Evolutionary conservation across 257 asterid species (phyloP).

Genomic region (Solanum habrochaites): DNA sequence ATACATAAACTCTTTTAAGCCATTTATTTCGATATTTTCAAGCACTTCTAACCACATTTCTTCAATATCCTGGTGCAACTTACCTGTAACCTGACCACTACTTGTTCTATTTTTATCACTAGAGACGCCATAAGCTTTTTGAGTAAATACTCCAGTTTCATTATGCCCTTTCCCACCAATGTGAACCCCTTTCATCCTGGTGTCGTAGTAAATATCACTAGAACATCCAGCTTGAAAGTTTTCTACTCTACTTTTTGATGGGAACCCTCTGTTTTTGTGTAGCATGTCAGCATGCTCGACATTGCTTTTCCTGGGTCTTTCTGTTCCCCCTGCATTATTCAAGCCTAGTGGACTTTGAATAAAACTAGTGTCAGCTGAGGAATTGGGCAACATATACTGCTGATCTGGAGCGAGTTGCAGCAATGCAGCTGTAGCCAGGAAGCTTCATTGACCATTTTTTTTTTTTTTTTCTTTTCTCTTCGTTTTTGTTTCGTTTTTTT

Average conservation of each 20-base stretch:
- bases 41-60: slow-evolving; percentile 82
- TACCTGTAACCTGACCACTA: slow-evolving; percentile 17
- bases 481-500: too few species aligned
- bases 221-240: slow-evolving; percentile 32
- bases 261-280: slow-evolving; percentile 8
- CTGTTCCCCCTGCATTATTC: slow-evolving; percentile 23
- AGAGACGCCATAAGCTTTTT: slow-evolving; percentile 8
- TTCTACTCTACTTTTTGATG: slow-evolving; percentile 7
- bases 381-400: slow-evolving; percentile 56
- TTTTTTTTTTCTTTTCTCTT: too few species aligned
- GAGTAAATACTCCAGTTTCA: slow-evolving; percentile 22
- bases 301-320: slow-evolving; percentile 31
- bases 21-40: slow-evolving; percentile 43
- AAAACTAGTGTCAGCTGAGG: slow-evolving; percentile 61
- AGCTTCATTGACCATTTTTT: too few species aligned
- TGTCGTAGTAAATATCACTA: slow-evolving; percentile 19
- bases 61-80: slow-evolving; percentile 29
- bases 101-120: slow-evolving; percentile 18
- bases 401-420: slow-evolving; percentile 96
- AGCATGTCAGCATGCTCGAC: slow-evolving; percentile 25
- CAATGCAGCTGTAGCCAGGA: slow-evolving; percentile 93
- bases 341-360: slow-evolving; percentile 51
- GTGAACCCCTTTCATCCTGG: slow-evolving; percentile 16
- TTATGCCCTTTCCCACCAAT: slow-evolving; percentile 14
- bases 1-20: slow-evolving; percentile 63